These are phyloP conservation scores for Cercophora newfieldiana DNA, from an alignment of 495 filamentous ascomycete genomes.

Conservation along the genomic window DNA sequence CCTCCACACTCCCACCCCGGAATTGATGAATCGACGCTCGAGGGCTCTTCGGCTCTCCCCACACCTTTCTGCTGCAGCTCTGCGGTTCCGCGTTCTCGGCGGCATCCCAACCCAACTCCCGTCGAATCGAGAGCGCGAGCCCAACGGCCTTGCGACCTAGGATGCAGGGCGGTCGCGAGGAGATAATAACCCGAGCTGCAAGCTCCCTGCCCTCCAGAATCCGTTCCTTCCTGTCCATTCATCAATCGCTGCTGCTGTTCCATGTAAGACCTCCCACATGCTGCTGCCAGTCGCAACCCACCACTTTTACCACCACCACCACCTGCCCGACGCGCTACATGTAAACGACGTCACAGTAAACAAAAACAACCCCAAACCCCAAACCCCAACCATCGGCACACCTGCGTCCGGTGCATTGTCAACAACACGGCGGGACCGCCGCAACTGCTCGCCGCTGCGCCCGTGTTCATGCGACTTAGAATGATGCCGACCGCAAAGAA, in stretches of 20 bases:
- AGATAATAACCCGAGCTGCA: conserved; percentile 33
- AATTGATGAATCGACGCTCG: conserved; percentile 9
- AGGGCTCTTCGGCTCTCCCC: conserved; percentile 14
- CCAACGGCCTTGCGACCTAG: conserved; percentile 22
- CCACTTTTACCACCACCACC: conserved; percentile 7
- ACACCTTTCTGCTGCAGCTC: conserved; percentile 25
- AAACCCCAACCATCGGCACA: not conserved
- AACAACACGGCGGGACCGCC: not conserved
- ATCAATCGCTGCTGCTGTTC: not conserved
- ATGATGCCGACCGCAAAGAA: conserved; percentile 40
- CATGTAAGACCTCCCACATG: conserved; percentile 8
- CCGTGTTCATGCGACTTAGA: conserved; percentile 28
- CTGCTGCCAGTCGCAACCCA: conserved; percentile 9
- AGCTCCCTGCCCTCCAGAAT: conserved; percentile 13
- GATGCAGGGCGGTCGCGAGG: conserved; percentile 8
- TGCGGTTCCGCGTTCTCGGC: conserved; percentile 20
- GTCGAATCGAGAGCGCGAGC: conserved; percentile 34
- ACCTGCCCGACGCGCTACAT: conserved; percentile 16
- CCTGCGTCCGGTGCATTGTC: not conserved
- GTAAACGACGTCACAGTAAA: conserved; percentile 32
- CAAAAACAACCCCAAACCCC: too few species aligned
- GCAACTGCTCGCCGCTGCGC: not conserved
- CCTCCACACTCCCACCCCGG: conserved; percentile 19
- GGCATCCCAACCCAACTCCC: conserved; percentile 20
- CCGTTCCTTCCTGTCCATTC: conserved; percentile 9